Base-by-base conservation (phyloP, 495 filamentous ascomycete species). In the Aspergillus incahuasiensis region DNA sequence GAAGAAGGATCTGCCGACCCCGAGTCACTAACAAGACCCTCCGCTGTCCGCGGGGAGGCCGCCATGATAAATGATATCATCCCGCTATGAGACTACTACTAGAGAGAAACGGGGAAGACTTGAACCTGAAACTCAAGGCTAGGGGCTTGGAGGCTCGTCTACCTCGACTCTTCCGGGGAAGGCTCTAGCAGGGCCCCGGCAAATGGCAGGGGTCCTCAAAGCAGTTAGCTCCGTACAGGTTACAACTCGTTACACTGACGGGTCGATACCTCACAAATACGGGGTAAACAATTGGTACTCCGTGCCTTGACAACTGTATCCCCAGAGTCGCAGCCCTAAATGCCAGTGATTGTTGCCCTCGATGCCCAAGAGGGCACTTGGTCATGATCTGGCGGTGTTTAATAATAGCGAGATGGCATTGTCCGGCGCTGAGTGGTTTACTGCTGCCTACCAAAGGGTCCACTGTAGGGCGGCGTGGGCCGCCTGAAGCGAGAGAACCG, bases 11-110 rank as follows among this genome's bases (percentile, higher is more conserved):
- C 25, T 28, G 25, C 25, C 25, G 25, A 8, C 25, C 13, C 34
- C 13, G 34, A 35, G 34, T 35, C 38, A 13, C 8, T 15, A 35
- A 44, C 19, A 22, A 49, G 46, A 49, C 46, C 46, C 28, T 49
- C 46, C 30, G 25, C 11, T 16, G 48, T 38, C 48, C 48, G 20
- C 30, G 28, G 47, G 51, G 52, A 8, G 52, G 9, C 20, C 25
- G 22, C 51, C 34, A 43, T 49, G 54, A 43, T 49, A 49, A 8
- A 40, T 40, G 38, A 40, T 40, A 40, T 56, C 54, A 56, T 50
- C 19, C 19, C n/a, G 32, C 35, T 16, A 47, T 18, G 38, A 16
- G 8, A 4, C 38, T 13, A 15, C 34, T 38, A 22, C 20, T 28
- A 51, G 20, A n/a, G 5, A 48, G 19, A 22, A 47, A 44, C 3